These are phyloP conservation scores for Rhodomyrtus tomentosa DNA, from an alignment of 345 rosid genomes.

Conservation along the genomic window DNA sequence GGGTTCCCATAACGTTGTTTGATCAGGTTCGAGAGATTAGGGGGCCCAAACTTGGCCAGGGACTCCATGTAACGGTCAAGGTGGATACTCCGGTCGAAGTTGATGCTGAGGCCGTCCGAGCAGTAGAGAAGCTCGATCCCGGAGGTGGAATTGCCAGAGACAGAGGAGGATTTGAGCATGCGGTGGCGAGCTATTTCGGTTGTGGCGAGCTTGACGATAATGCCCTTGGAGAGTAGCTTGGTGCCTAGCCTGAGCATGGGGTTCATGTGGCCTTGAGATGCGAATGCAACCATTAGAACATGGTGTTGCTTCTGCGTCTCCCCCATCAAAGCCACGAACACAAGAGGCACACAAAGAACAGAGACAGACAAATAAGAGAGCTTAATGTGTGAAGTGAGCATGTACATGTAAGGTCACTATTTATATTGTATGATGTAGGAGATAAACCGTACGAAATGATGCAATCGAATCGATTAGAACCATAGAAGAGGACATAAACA, in stretches of 20 bases:
- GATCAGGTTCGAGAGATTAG: constrained; percentile 23
- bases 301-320: neutral
- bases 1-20: neutral
- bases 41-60: constrained; percentile 12
- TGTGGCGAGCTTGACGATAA: constrained; percentile 39
- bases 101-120: constrained; percentile 34
- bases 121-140: constrained; percentile 24
- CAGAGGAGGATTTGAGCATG: constrained; percentile 2
- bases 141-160: neutral
- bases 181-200: constrained; percentile 22
- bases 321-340: neutral
- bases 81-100: constrained; percentile 18
- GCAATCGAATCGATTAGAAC: neutral
- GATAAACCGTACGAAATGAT: neutral
- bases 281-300: constrained; percentile 37
- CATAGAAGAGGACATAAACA: neutral
- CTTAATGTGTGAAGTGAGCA: neutral
- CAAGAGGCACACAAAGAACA: neutral
- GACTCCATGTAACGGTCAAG: constrained; percentile 1
- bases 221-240: constrained; percentile 19
- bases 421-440: neutral
- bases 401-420: neutral
- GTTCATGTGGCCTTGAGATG: constrained; percentile 35
- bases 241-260: constrained; percentile 40
- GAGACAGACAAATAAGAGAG: neutral